phyloP scores from a whole-genome alignment of 2,329 filamentous ascomycete species.

The Cercospora sp. region DNA sequence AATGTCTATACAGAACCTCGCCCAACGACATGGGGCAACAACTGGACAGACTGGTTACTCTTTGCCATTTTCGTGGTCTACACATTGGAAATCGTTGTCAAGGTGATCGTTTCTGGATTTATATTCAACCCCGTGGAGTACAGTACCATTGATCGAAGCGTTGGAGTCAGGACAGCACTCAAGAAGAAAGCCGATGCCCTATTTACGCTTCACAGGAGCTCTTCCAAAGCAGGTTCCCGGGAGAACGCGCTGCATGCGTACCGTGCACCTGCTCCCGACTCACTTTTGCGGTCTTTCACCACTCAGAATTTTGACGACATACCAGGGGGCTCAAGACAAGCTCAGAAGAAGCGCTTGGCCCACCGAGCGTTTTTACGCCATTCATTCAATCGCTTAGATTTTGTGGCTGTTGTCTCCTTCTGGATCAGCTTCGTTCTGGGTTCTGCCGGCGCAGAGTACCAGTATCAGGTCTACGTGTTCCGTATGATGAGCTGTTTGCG shows the following conservation, averaged over 20 bases:
- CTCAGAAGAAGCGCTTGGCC: slow-evolving; percentile 81
- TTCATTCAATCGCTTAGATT: slow-evolving; percentile 93
- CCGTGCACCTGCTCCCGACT: slow-evolving; percentile 32
- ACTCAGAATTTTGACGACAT: slow-evolving; percentile 45
- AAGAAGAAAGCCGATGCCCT: slow-evolving; percentile 73
- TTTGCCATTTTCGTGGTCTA: slow-evolving; percentile 85
- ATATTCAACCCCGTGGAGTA: slow-evolving; percentile 89
- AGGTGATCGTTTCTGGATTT: slow-evolving; percentile 90
- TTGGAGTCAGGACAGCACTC: slow-evolving; percentile 72
- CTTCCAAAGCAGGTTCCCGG: slow-evolving; percentile 57
- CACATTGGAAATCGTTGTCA: slow-evolving; percentile 78
- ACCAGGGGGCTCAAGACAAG: slow-evolving; percentile 67
- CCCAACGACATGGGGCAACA: slow-evolving; percentile 64
- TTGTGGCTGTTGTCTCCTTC: slow-evolving; percentile 89
- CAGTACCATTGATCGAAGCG: slow-evolving; percentile 79
- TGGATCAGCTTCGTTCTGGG: slow-evolving; percentile 85
- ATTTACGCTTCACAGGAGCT: slow-evolving; percentile 78
- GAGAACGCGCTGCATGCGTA: slow-evolving; percentile 31
- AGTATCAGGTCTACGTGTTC: slow-evolving; percentile 80
- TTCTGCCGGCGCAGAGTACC: slow-evolving; percentile 66
- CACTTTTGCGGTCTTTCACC: slow-evolving; percentile 41
- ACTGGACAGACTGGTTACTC: slow-evolving; percentile 75
- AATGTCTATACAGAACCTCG: slow-evolving; percentile 67
- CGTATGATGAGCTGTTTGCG: slow-evolving; percentile 95
- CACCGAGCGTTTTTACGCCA: slow-evolving; percentile 90